Percentiles rank a stretch among this genome's conserved stretches.
Evolutionary conservation across 306 rosid species (phyloP).

Genomic region (Amphicarpaea edgeworthii): DNA sequence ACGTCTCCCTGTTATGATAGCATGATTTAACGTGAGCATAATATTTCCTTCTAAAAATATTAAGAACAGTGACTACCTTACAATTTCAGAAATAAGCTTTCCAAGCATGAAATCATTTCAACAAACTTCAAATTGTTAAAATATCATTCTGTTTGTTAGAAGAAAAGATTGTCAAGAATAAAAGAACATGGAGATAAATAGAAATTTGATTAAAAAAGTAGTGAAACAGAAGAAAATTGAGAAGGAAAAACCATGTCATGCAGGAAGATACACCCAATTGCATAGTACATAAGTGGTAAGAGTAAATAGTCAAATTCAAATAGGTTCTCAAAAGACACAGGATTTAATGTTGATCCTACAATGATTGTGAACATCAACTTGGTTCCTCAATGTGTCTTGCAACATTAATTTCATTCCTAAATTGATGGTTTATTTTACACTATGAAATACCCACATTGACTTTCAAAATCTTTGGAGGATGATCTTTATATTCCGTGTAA

Average conservation of each 20-base stretch:
- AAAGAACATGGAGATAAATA: conserved; percentile 5
- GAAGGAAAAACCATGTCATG: not conserved
- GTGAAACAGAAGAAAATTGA: conserved; percentile 25
- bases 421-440: not conserved
- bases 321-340: not conserved
- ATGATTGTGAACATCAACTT: not conserved
- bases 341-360: not conserved
- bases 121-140: conserved; percentile 21
- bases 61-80: conserved; percentile 12
- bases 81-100: conserved; percentile 32
- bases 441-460: not conserved
- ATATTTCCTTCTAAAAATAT: not conserved
- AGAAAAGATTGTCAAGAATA: not conserved
- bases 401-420: conserved; percentile 6
- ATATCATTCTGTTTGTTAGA: conserved; percentile 8
- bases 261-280: conserved; percentile 12
- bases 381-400: not conserved
- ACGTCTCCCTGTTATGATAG: conserved; percentile 15
- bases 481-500: not conserved
- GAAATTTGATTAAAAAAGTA: not conserved
- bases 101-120: conserved; percentile 12
- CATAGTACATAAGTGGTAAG: conserved; percentile 15
- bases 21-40: conserved; percentile 33
- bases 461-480: not conserved
- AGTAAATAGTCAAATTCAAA: not conserved